phyloP scores from a whole-genome alignment of 192 early-diverging fungal species.

The Cetraspora pellucida region DNA sequence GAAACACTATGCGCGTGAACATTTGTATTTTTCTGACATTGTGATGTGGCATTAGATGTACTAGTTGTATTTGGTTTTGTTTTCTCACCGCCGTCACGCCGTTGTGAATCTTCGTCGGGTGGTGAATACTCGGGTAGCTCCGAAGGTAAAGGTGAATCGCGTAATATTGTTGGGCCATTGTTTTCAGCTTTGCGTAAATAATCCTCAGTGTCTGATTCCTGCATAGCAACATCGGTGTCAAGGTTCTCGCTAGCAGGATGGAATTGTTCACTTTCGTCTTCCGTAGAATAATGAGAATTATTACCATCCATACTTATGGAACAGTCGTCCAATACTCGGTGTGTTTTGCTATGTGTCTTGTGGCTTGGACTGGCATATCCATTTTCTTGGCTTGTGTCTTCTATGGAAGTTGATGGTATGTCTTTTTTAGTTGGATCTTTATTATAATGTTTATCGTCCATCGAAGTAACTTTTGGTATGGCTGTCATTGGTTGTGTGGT shows the following conservation, averaged over 20 bases:
- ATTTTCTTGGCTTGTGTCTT: not conserved
- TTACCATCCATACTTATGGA: not conserved
- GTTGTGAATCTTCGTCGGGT: constrained; percentile 6
- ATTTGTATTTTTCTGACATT: not conserved
- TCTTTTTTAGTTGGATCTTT: constrained; percentile 15
- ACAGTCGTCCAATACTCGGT: not conserved
- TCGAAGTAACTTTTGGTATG: not conserved
- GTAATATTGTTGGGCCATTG: constrained; percentile 28
- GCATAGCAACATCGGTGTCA: not conserved
- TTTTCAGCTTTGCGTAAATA: not conserved
- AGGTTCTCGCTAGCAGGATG: constrained; percentile 11
- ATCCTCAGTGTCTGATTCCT: not conserved
- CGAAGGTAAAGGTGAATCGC: constrained; percentile 23
- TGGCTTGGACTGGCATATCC: not conserved
- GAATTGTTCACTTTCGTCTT: constrained; percentile 11
- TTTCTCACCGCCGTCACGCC: not conserved
- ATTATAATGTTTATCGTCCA: constrained; percentile 28
- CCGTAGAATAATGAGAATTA: constrained; percentile 18
- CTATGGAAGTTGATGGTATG: constrained; percentile 17
- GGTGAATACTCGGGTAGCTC: constrained; percentile 20
- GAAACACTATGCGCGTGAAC: not conserved
- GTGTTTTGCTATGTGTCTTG: not conserved
- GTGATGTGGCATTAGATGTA: not conserved
- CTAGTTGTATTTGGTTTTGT: not conserved
- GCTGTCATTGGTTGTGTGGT: constrained; percentile 22